phyloP scores from a whole-genome alignment of 495 filamentous ascomycete species.

The Neurospora hispaniola region DNA sequence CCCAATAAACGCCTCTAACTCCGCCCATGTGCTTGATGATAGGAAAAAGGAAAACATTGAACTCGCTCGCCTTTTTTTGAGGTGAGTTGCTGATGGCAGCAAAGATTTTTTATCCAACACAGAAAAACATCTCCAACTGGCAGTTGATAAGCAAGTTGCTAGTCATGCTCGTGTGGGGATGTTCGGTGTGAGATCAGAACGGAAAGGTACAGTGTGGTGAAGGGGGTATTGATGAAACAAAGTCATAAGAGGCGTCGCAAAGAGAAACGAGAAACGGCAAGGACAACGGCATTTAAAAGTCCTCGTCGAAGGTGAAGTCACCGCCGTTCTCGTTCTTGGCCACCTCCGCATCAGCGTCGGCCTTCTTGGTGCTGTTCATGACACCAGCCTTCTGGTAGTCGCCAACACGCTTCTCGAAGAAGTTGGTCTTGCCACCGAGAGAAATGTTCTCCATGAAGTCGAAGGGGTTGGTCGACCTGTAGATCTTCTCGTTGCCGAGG shows the following conservation, averaged over 20 bases:
- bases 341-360: slow-evolving; percentile 38
- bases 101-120: not conserved
- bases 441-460: slow-evolving; percentile 99
- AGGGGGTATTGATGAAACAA: slow-evolving; percentile 11
- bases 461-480: slow-evolving; percentile 88
- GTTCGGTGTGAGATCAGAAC: not conserved
- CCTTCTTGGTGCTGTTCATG: slow-evolving; percentile 88
- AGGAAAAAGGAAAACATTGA: not conserved
- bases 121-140: not conserved
- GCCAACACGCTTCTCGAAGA: slow-evolving; percentile 99
- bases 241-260: slow-evolving; percentile 9
- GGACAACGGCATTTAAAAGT: slow-evolving; percentile 57
- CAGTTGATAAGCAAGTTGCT: not conserved
- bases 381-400: slow-evolving; percentile 99
- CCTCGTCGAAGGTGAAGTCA: slow-evolving; percentile 90
- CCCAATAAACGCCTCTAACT: not conserved
- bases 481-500: slow-evolving; percentile 88
- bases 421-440: slow-evolving; percentile 97
- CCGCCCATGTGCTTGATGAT: not conserved
- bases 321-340: slow-evolving; percentile 53
- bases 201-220: not conserved
- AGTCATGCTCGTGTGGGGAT: not conserved
- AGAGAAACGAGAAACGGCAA: not conserved
- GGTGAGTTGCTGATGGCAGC: not conserved
- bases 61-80: not conserved